These are phyloP conservation scores for Zanthoxylum bungeanum DNA, from an alignment of 345 rosid genomes.

Conservation along the genomic window DNA sequence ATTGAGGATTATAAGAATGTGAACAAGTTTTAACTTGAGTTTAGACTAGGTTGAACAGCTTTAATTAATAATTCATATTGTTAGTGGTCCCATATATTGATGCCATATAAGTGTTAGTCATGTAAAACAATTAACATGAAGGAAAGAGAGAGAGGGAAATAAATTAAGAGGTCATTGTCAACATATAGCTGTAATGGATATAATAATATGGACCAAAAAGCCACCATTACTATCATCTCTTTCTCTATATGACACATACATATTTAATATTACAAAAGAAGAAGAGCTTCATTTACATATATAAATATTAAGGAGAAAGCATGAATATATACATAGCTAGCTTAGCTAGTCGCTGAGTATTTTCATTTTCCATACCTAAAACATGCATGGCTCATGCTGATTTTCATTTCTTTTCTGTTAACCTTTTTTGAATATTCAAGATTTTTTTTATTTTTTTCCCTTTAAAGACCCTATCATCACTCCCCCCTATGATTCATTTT, in stretches of 20 bases:
- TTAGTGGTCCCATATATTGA: constrained; percentile 18
- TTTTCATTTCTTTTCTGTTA: neutral
- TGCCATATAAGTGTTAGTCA: constrained; percentile 11
- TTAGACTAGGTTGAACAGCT: neutral
- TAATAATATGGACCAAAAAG: constrained; percentile 27
- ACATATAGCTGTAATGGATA: constrained; percentile 43
- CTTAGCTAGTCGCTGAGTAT: constrained; percentile 25
- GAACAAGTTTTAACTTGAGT: neutral
- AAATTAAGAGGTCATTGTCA: constrained; percentile 36
- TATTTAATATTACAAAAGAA: neutral
- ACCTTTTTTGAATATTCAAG: neutral
- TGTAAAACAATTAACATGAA: constrained; percentile 4
- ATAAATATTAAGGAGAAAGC: neutral
- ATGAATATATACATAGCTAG: neutral
- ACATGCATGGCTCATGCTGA: constrained; percentile 31
- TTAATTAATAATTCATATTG: neutral
- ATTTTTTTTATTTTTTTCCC: constrained; percentile 2
- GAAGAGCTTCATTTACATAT: constrained; percentile 1
- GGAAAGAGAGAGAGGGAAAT: constrained; percentile 14
- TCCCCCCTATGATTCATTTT: neutral
- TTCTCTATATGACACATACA: constrained; percentile 16
- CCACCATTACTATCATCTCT: constrained; percentile 26
- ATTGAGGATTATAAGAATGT: no score
- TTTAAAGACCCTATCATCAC: neutral
- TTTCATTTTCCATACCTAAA: constrained; percentile 15